Percentiles rank a stretch among this genome's conserved stretches.
Evolutionary conservation across 306 rosid species (phyloP).

Genomic region (Begonia loranthoides): DNA sequence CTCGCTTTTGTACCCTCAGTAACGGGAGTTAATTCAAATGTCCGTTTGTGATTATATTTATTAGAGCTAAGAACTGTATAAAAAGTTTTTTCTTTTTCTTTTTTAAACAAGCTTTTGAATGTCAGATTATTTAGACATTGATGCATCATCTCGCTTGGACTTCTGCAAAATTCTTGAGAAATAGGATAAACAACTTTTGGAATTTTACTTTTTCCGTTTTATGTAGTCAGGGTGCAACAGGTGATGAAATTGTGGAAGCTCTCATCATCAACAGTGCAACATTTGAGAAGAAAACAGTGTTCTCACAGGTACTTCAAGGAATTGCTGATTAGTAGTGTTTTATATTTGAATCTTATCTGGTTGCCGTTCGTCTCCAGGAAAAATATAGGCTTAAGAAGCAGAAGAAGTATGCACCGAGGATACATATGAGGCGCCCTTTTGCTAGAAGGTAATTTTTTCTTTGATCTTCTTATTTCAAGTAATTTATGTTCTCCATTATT

Average conservation of each 20-base stretch:
- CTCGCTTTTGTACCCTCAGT: neutral
- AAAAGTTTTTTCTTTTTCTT: neutral
- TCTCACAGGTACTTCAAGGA: conserved; percentile 63
- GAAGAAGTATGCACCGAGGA: conserved; percentile 90
- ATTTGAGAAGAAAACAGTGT: conserved; percentile 76
- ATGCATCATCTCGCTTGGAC: neutral
- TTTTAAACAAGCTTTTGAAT: neutral
- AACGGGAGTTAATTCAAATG: no score
- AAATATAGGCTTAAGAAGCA: conserved; percentile 87
- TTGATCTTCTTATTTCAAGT: neutral
- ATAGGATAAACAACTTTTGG: neutral
- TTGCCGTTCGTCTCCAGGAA: conserved; percentile 43
- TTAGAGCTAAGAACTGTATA: no score
- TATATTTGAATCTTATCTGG: conserved; percentile 6
- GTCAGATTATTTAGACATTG: neutral
- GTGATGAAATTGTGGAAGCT: conserved; percentile 86
- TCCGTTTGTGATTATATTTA: no score
- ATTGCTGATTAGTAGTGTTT: neutral
- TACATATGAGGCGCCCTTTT: conserved; percentile 73
- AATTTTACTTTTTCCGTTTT: neutral
- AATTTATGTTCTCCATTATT: neutral
- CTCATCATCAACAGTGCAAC: conserved; percentile 83
- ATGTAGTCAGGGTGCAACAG: conserved; percentile 78
- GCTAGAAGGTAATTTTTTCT: conserved; percentile 43
- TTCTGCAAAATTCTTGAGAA: neutral